Evolutionary conservation across 495 filamentous ascomycete species (phyloP), one percentile per base, ranked within the genome.

Genomic region (Daldinia loculata): DNA sequence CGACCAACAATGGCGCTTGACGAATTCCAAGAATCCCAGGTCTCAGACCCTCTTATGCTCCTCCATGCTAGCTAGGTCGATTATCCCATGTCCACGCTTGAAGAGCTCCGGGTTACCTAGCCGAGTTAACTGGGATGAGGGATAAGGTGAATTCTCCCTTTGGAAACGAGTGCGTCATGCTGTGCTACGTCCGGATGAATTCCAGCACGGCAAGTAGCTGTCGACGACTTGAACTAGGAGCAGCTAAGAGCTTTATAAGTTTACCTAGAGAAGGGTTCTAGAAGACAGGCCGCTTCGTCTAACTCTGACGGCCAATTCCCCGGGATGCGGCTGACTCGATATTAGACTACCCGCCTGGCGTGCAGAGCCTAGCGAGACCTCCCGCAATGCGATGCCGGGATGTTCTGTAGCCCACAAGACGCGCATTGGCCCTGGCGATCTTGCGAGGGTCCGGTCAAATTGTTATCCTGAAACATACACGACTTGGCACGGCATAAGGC

Each of bases 391-490:
- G 62, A 51, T 62, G 48, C 70, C 55, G 30, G 66, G 61, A 63
- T 73, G 43, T 58, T 55, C 32, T 55, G 8, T 66, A 45, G 60
- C 64, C 50, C 52, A 61, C 56, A 51, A 56, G 57, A 61, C 69
- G 53, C 69, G 75, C 63, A 76, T 72, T 29, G 80, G 79, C 4
- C 68, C 82, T 69, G 72, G 70, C 19, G 71, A 80, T 70, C 63
- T 67, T 61, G 71, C 43, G 15, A 64, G 64, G 63, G 55, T 63
- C 38, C 59, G 62, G 61, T 63, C 38, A 32, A 67, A 55, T 63
- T 48, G 50, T 71, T 71, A 63, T 64, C 63, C 71, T 74, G 71
- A 74, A 74, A 74, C 70, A 66, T 73, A 73, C 62, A 73, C 62
- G 26, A 73, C 70, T 73, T 69, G 70, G 70, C 70, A 48, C 59